phyloP scores from a whole-genome alignment of 148 eudicot genomes.

The Persicaria tinctoria region DNA sequence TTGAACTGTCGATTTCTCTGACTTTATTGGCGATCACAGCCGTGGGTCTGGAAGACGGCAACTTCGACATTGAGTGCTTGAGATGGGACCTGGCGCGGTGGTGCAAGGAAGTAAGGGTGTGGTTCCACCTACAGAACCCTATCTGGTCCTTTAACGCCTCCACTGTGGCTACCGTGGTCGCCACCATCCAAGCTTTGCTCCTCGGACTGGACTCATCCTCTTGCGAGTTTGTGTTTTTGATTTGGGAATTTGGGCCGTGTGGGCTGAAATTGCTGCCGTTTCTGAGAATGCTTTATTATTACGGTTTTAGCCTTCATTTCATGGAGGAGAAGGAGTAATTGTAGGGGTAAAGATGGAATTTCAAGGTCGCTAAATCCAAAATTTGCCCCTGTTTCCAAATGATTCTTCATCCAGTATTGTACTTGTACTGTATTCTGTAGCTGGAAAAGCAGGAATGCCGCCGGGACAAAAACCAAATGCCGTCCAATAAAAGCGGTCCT shows the following conservation, averaged over 20 bases:
- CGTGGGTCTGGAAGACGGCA: slow-evolving; percentile 1
- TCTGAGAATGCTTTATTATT: too few species aligned
- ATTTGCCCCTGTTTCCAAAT: too few species aligned
- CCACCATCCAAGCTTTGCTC: slow-evolving; percentile 6
- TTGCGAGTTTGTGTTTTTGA: neutral
- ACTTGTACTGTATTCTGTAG: too few species aligned
- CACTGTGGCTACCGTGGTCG: neutral
- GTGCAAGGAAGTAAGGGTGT: slow-evolving; percentile 11
- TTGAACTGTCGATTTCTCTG: neutral
- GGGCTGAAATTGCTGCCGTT: too few species aligned
- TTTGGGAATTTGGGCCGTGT: neutral
- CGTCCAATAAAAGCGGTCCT: too few species aligned
- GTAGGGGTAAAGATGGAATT: too few species aligned
- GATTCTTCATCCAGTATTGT: too few species aligned
- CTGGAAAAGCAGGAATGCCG: too few species aligned
- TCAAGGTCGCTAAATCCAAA: too few species aligned
- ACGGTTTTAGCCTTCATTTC: too few species aligned
- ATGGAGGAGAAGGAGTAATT: too few species aligned
- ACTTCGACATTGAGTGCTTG: neutral
- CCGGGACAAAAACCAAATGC: too few species aligned
- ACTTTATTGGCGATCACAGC: neutral
- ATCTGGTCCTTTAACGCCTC: slow-evolving; percentile 11
- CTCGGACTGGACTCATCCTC: slow-evolving; percentile 8
- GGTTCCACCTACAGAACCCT: slow-evolving; percentile 15
- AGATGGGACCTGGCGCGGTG: slow-evolving; percentile 3